Base-by-base conservation (phyloP, 306 rosid genomes). In the Oemleria cerasiformis region DNA sequence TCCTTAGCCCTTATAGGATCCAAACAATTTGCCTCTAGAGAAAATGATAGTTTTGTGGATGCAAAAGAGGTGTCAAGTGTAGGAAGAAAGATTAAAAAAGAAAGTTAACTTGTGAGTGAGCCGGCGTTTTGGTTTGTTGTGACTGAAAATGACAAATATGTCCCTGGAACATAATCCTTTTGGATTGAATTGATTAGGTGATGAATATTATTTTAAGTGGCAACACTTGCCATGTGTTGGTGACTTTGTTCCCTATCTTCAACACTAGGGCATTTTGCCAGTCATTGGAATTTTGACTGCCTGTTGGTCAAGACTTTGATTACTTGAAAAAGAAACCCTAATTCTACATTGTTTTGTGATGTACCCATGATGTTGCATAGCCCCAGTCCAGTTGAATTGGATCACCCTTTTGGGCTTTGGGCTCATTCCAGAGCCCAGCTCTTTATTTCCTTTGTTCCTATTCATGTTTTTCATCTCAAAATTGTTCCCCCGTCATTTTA, bases 101-200 rank as follows among this genome's bases (percentile, higher is more conserved):
- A 30, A 30, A 30, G 15, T 1, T 23, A 13, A 12, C 58, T 9
- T 48, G 23, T 68, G 72, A 68, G 39, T 4, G 38, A 1, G n/a
- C 0, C 36, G 3, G 36, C 36, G 40, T 44, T 71, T 44, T 45
- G 4, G 40, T 71, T 59, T 59, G 67, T n/a, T 17, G 36, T 45
- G 36, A 21, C 34, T 17, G 68, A 59, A 17, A 71, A 20, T 71
- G 67, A 71, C 75, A 20, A 38, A 58, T n/a, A 20, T 45, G 3
- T 45, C 8, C 16, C 0, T 49, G 21, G 25, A 56, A 15, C 41
- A 44, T 11, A 36, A 74, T 60, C 59, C 50, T 40, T 62, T 66
- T 57, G 73, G 61, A 45, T 14, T 47, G 5, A 45, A 66, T 20
- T 57, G 67, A 51, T 3, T 56, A 14, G 36, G 39, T 21, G 54